Evolutionary conservation across 805 yeast species (phyloP).

Genomic region (Candida qinlingensis): DNA sequence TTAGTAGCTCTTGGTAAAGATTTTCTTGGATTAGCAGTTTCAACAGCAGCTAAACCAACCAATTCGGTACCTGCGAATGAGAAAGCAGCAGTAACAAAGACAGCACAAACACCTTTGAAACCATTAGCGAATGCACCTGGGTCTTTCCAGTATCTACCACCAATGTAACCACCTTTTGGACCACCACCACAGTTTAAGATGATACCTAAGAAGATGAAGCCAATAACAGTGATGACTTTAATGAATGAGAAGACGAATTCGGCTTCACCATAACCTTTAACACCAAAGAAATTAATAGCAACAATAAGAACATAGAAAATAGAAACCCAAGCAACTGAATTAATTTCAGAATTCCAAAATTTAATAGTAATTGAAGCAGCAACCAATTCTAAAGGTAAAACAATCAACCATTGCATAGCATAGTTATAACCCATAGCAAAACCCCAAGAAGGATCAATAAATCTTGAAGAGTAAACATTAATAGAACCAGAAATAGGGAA

Average conservation of each 20-base stretch:
- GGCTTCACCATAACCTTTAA: slow-evolving; percentile 48
- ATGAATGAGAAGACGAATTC: slow-evolving; percentile 58
- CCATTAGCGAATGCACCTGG: slow-evolving; percentile 62
- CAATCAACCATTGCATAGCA: slow-evolving; percentile 45
- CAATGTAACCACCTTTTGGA: slow-evolving; percentile 40
- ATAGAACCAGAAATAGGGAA: slow-evolving; percentile 65
- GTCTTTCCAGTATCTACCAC: slow-evolving; percentile 39
- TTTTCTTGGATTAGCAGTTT: slow-evolving; percentile 49
- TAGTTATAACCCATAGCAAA: slow-evolving; percentile 58
- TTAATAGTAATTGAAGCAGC: slow-evolving; percentile 50
- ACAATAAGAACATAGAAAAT: slow-evolving; percentile 42
- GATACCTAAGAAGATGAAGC: slow-evolving; percentile 51
- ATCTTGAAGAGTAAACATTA: slow-evolving; percentile 50
- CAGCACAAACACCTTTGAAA: slow-evolving; percentile 54
- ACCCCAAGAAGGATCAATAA: slow-evolving; percentile 55
- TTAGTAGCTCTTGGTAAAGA: slow-evolving; percentile 56
- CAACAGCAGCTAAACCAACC: slow-evolving; percentile 48
- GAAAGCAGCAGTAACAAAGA: slow-evolving; percentile 47
- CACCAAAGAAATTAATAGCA: slow-evolving; percentile 46
- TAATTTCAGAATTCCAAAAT: slow-evolving; percentile 42
- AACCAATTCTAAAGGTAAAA: slow-evolving; percentile 45
- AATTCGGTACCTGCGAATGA: slow-evolving; percentile 66
- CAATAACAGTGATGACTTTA: slow-evolving; percentile 59
- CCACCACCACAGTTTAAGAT: slow-evolving; percentile 60
- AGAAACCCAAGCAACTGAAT: slow-evolving; percentile 44